These are phyloP conservation scores for Oryza meridionalis DNA, from an alignment of 176 grass and related monocot genomes.

Conservation along the genomic window DNA sequence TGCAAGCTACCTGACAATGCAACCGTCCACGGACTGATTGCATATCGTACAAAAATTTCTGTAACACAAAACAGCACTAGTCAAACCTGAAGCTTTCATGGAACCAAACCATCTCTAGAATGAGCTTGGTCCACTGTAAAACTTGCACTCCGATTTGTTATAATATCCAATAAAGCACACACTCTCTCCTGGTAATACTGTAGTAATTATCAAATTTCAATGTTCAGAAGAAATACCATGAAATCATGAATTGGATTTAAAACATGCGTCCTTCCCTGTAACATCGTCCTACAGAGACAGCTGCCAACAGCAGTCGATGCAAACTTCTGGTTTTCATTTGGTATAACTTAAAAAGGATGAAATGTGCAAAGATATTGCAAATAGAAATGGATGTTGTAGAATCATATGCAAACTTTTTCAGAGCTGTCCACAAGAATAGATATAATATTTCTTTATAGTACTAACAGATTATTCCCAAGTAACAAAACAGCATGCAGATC, in stretches of 20 bases:
- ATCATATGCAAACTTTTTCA: not conserved
- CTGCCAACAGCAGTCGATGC: not conserved
- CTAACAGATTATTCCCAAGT: conserved; percentile 3
- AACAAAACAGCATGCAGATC: not conserved
- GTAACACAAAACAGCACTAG: not conserved
- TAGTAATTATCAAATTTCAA: not conserved
- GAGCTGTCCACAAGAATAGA: no score
- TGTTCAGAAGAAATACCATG: not conserved
- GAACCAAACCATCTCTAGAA: not conserved
- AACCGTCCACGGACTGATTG: not conserved
- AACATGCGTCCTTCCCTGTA: not conserved
- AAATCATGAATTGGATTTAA: not conserved
- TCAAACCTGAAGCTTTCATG: conserved; percentile 32
- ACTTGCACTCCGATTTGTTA: not conserved
- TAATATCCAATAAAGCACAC: not conserved
- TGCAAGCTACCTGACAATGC: conserved; percentile 39
- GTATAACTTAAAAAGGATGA: not conserved
- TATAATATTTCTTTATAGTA: not conserved
- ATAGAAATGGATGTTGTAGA: not conserved
- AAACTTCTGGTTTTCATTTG: not conserved
- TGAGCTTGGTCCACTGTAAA: not conserved
- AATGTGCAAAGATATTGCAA: not conserved
- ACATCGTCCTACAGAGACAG: not conserved
- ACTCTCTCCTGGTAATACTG: not conserved
- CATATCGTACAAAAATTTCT: not conserved